Percentiles rank a stretch among this genome's conserved stretches.
phyloP scores from a whole-genome alignment of 768 basidiomycete species.

The Rhodotorula toruloides region DNA sequence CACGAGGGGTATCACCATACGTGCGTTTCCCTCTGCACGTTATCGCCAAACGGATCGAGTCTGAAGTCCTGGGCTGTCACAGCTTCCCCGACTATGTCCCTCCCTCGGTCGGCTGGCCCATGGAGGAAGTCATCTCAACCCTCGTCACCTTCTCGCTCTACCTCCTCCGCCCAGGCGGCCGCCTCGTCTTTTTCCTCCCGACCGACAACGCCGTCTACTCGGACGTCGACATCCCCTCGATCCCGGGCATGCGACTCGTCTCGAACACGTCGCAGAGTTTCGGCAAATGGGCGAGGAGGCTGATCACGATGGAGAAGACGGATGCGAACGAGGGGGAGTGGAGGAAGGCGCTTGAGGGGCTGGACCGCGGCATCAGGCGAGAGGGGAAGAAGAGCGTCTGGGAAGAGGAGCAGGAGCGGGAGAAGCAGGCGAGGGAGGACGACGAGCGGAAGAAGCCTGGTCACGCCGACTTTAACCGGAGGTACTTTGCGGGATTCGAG shows the following conservation, averaged over 20 bases:
- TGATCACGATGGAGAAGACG: conserved; percentile 82
- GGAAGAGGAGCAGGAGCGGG: conserved; percentile 20
- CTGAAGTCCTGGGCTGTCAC: too few species aligned
- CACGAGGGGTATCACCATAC: conserved; percentile 38
- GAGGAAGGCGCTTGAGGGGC: conserved; percentile 46
- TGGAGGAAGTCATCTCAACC: conserved; percentile 73
- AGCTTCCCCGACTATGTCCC: conserved; percentile 62
- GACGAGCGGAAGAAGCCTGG: conserved; percentile 58
- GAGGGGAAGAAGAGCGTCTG: conserved; percentile 31
- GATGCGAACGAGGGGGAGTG: conserved; percentile 42
- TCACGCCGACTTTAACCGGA: conserved; percentile 80
- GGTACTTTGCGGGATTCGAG: conserved; percentile 74
- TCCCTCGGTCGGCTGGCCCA: conserved; percentile 85
- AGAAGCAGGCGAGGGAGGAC: not conserved
- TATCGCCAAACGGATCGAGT: not conserved
- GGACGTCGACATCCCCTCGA: conserved; percentile 71
- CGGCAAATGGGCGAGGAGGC: conserved; percentile 85
- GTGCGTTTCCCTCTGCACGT: conserved; percentile 43
- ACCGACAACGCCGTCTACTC: conserved; percentile 73
- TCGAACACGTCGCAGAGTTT: conserved; percentile 89
- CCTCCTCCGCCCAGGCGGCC: conserved; percentile 73
- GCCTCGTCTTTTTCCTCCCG: conserved; percentile 92
- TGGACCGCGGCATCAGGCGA: conserved; percentile 56
- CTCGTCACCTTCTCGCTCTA: conserved; percentile 76
- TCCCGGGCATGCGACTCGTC: conserved; percentile 81